These are phyloP conservation scores for Globisporangium uncinulatum DNA, from an alignment of 352 stramenopile species.

Conservation along the genomic window DNA sequence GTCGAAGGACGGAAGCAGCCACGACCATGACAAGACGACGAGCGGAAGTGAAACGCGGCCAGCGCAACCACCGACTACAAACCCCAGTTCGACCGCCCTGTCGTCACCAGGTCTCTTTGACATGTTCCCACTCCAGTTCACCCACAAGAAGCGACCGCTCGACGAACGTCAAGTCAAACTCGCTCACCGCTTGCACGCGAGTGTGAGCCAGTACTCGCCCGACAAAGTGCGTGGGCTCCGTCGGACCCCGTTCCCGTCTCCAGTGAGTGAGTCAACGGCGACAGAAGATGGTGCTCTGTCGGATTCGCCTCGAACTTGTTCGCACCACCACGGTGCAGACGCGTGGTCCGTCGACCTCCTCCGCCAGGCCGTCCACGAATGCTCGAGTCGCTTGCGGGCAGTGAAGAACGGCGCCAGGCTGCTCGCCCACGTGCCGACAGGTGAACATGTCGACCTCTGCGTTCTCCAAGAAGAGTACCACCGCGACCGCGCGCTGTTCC, in stretches of 20 bases:
- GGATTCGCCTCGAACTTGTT: background rate
- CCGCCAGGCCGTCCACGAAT: slow-evolving; percentile 44
- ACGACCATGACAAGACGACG: background rate
- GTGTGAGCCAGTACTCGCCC: slow-evolving; percentile 43
- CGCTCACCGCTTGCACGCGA: slow-evolving; percentile 37
- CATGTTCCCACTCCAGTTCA: slow-evolving; percentile 32
- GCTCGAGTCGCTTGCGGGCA: slow-evolving; percentile 34
- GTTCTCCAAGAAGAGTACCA: slow-evolving; percentile 32
- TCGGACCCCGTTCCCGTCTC: slow-evolving; percentile 7
- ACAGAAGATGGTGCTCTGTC: slow-evolving; percentile 2
- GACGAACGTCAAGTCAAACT: slow-evolving; percentile 54
- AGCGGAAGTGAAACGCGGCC: slow-evolving; percentile 1
- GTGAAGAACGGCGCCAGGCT: slow-evolving; percentile 47
- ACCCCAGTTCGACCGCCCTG: background rate
- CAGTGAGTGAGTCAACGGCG: background rate
- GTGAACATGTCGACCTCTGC: slow-evolving; percentile 26
- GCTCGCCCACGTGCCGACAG: slow-evolving; percentile 25
- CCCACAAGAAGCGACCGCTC: slow-evolving; percentile 26
- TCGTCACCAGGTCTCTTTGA: slow-evolving; percentile 11
- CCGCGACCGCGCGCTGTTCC: slow-evolving; percentile 5
- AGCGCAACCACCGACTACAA: background rate
- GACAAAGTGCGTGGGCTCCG: slow-evolving; percentile 28
- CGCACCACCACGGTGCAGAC: slow-evolving; percentile 13
- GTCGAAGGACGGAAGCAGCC: slow-evolving; percentile 4
- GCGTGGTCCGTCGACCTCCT: slow-evolving; percentile 49